phyloP scores from a whole-genome alignment of 305 asterid genomes.

The Caryopteris hybrid region DNA sequence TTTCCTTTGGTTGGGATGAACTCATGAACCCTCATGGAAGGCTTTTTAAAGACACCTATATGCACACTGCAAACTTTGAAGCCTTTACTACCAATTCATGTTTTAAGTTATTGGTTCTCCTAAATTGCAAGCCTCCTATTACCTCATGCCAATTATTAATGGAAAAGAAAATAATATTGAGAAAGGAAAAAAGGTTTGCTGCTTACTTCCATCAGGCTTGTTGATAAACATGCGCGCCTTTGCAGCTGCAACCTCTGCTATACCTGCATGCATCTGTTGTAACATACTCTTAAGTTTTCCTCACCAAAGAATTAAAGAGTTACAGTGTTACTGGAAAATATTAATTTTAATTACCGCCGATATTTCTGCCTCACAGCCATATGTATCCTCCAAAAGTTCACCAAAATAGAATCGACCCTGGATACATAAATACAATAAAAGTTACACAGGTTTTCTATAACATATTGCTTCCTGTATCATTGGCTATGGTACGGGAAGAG shows the following conservation, averaged over 20 bases:
- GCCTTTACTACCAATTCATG: not conserved
- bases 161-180: not conserved
- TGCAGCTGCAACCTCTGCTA: slow-evolving; percentile 99
- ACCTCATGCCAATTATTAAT: slow-evolving; percentile 3
- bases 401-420: slow-evolving; percentile 99
- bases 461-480: not conserved
- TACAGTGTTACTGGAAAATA: slow-evolving; percentile 5
- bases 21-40: not conserved
- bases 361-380: slow-evolving; percentile 79
- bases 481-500: not conserved
- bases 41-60: not conserved
- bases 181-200: not conserved
- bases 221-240: slow-evolving; percentile 97
- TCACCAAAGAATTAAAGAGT: slow-evolving; percentile 15
- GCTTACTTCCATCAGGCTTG: slow-evolving; percentile 99
- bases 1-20: not conserved
- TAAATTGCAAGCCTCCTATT: not conserved
- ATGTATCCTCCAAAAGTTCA: slow-evolving; percentile 50
- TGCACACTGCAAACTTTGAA: not conserved
- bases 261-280: slow-evolving; percentile 90
- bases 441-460: not conserved
- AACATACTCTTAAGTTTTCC: slow-evolving; percentile 28
- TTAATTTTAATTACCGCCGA: slow-evolving; percentile 57
- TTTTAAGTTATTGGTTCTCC: not conserved
- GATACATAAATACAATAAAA: not conserved